A percentile compares a stretch with the other conserved stretches of the same genome.
Conservation (phyloP, 441 rosid species). For the Erodium chrysanthum region DNA sequence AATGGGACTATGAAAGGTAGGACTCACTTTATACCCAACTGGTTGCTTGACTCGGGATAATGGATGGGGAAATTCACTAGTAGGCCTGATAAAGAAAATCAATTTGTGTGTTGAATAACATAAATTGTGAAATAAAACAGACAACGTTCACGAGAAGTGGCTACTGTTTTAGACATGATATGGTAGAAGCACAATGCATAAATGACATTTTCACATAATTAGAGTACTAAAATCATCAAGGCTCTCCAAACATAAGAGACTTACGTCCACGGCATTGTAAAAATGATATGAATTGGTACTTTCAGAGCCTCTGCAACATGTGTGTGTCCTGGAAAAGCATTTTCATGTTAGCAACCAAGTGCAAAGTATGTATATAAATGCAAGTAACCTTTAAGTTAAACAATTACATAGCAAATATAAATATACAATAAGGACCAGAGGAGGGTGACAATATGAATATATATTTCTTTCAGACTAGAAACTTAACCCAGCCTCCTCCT, state of each 20-base stretch:
- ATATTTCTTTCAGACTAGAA: background rate
- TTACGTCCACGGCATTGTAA: constrained; percentile 57
- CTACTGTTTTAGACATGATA: too few species aligned
- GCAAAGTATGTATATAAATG: too few species aligned
- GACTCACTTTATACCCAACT: constrained; percentile 31
- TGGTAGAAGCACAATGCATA: too few species aligned
- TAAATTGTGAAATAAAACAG: too few species aligned
- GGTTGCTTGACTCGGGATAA: constrained; percentile 37
- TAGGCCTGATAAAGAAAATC: constrained; percentile 25
- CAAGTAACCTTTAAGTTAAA: background rate
- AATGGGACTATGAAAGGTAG: background rate
- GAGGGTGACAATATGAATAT: too few species aligned
- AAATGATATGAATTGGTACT: constrained; percentile 36
- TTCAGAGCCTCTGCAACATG: constrained; percentile 40
- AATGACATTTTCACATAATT: too few species aligned
- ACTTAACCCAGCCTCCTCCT: too few species aligned
- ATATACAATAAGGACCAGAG: background rate
- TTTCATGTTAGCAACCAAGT: background rate
- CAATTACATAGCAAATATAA: background rate
- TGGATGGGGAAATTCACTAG: constrained; percentile 43
- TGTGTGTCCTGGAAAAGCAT: constrained; percentile 32
- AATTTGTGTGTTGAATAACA: too few species aligned
- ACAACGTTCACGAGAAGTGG: too few species aligned
- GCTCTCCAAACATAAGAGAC: constrained; percentile 16
- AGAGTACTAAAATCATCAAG: background rate